phyloP scores from a whole-genome alignment of 2,329 filamentous ascomycete species.

The Sporothrix schenckii region DNA sequence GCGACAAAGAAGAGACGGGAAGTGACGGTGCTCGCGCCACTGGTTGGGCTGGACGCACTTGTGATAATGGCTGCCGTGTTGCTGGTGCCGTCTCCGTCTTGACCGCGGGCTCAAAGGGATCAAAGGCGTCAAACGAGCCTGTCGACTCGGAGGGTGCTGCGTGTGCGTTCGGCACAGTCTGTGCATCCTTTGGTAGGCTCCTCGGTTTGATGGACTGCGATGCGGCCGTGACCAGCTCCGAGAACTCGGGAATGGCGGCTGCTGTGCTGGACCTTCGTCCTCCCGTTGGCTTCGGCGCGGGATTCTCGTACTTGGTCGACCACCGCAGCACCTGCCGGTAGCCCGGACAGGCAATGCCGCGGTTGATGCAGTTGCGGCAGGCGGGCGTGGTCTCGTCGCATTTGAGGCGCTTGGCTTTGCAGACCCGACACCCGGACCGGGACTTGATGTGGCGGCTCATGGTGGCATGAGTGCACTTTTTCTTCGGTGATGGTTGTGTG shows the following conservation, averaged over 20 bases:
- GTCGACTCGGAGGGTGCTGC: neutral
- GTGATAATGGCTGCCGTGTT: neutral
- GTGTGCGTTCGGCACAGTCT: too few species aligned
- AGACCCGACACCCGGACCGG: constrained; percentile 35
- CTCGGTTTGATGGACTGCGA: constrained; percentile 29
- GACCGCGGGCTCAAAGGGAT: constrained; percentile 2
- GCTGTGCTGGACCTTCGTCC: neutral
- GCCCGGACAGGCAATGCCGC: constrained; percentile 41
- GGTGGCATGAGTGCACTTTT: neutral
- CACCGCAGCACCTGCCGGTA: constrained; percentile 45
- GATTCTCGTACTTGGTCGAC: constrained; percentile 48
- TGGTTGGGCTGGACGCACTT: neutral
- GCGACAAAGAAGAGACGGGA: neutral
- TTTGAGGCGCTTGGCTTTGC: constrained; percentile 40
- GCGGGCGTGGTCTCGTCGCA: constrained; percentile 42
- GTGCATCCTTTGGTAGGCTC: neutral
- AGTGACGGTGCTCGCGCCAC: neutral
- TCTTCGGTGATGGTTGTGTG: neutral
- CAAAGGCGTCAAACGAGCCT: neutral
- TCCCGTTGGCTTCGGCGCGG: neutral
- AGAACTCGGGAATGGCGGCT: constrained; percentile 30
- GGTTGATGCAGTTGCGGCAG: constrained; percentile 41
- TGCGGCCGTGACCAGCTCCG: constrained; percentile 27
- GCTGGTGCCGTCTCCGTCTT: constrained; percentile 9
- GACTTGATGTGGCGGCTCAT: constrained; percentile 37